A percentile compares a stretch with the other conserved stretches of the same genome.
Evolutionary conservation across 1,139 yeast genomes (phyloP).

Genomic region (Sporopachydermia cereana): DNA sequence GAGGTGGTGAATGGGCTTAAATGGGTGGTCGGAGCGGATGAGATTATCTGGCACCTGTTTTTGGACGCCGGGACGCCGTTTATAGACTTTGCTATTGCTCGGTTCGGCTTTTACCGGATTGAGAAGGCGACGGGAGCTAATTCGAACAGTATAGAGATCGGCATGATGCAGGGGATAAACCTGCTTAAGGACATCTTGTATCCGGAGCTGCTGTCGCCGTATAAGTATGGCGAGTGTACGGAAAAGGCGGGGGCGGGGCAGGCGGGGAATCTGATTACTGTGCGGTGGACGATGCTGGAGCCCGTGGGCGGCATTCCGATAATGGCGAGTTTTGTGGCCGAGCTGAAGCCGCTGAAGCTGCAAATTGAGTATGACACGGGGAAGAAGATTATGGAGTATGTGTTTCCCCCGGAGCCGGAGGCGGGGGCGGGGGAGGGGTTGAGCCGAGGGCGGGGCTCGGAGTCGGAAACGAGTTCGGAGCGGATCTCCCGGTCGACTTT

Average conservation of each 20-base stretch:
- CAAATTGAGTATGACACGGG: slow-evolving; percentile 66
- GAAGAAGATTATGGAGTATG: slow-evolving; percentile 45
- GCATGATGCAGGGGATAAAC: slow-evolving; percentile 61
- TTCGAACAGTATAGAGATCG: slow-evolving; percentile 45
- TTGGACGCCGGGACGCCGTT: slow-evolving; percentile 52
- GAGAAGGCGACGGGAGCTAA: slow-evolving; percentile 55
- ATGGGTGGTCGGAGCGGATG: slow-evolving; percentile 63
- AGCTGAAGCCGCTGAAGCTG: slow-evolving; percentile 54
- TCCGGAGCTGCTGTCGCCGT: slow-evolving; percentile 64
- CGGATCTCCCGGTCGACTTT: background rate
- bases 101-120: slow-evolving; percentile 48
- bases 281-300: slow-evolving; percentile 62
- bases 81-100: slow-evolving; percentile 58
- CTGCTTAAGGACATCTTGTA: slow-evolving; percentile 47
- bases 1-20: slow-evolving; percentile 24
- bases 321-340: slow-evolving; percentile 37
- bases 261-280: slow-evolving; percentile 30
- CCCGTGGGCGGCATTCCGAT: slow-evolving; percentile 84
- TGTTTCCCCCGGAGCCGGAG: slow-evolving; percentile 41
- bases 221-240: slow-evolving; percentile 17
- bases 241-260: slow-evolving; percentile 20
- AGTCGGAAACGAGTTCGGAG: slow-evolving; percentile 2
- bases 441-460: slow-evolving; percentile 5
- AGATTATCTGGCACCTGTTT: slow-evolving; percentile 60
- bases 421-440: slow-evolving; percentile 1